Conservation (phyloP, 768 basidiomycete species). For the Termitomyces bulborhizus region DNA sequence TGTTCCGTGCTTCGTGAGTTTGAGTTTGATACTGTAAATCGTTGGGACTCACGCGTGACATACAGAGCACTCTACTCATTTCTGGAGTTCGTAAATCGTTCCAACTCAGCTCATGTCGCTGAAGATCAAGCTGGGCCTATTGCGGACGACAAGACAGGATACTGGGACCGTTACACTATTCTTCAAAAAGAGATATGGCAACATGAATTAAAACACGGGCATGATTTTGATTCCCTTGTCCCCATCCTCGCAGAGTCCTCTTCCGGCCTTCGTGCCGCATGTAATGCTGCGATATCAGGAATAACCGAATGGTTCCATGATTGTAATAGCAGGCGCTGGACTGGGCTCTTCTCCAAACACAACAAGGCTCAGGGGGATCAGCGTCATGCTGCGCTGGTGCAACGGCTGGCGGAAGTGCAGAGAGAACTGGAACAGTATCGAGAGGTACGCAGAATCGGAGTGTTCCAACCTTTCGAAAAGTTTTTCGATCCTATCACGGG, state of each 20-base stretch:
- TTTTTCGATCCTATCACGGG: slow-evolving; percentile 34
- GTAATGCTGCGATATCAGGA: slow-evolving; percentile 18
- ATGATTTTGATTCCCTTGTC: slow-evolving; percentile 33
- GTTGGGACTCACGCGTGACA: not conserved
- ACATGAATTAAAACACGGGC: slow-evolving; percentile 33
- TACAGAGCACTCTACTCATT: slow-evolving; percentile 32
- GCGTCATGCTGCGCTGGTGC: slow-evolving; percentile 21
- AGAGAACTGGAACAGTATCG: slow-evolving; percentile 26
- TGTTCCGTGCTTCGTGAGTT: slow-evolving; percentile 30
- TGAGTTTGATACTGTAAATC: not conserved
- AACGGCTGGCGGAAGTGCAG: slow-evolving; percentile 19
- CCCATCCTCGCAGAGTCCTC: slow-evolving; percentile 35
- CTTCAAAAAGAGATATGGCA: slow-evolving; percentile 22
- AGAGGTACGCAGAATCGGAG: slow-evolving; percentile 24
- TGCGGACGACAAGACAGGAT: slow-evolving; percentile 11
- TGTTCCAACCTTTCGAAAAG: slow-evolving; percentile 34
- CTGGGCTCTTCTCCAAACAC: slow-evolving; percentile 20
- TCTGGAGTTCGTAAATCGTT: slow-evolving; percentile 28
- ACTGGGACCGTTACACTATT: slow-evolving; percentile 22
- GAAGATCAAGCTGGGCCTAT: slow-evolving; percentile 11
- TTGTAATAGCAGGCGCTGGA: slow-evolving; percentile 32
- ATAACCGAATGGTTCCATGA: slow-evolving; percentile 28
- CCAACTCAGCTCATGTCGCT: slow-evolving; percentile 19
- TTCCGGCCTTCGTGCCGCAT: slow-evolving; percentile 25
- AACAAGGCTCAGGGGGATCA: slow-evolving; percentile 17